Conservation (phyloP, 2,329 filamentous ascomycete genomes). For the Tolypocladium ovalisporum region DNA sequence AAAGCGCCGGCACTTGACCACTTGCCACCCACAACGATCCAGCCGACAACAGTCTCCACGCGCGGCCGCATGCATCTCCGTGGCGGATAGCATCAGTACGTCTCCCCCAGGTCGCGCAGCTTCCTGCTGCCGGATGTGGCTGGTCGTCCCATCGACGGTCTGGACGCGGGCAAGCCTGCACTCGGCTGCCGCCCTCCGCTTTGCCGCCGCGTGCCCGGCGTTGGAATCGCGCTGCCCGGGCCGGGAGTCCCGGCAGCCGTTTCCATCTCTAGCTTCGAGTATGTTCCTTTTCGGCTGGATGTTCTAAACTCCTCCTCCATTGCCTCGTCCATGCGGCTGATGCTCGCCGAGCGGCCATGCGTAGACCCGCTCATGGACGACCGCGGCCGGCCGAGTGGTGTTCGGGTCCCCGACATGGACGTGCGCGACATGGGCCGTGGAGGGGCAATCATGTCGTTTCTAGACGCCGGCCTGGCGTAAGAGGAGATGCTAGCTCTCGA, state of each 20-base stretch:
- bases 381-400: constrained; percentile 57
- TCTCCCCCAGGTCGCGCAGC: constrained; percentile 42
- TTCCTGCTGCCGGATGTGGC: constrained; percentile 24
- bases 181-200: constrained; percentile 33
- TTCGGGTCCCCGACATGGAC: constrained; percentile 49
- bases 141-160: constrained; percentile 14
- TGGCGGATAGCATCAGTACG: constrained; percentile 27
- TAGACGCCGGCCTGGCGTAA: constrained; percentile 41
- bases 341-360: constrained; percentile 46
- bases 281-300: constrained; percentile 45
- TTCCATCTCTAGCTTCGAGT: constrained; percentile 35
- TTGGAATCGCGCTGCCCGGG: constrained; percentile 34
- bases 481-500: constrained; percentile 57
- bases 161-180: constrained; percentile 20
- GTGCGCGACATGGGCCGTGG: constrained; percentile 55
- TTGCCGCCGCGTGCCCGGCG: constrained; percentile 31
- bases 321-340: constrained; percentile 41
- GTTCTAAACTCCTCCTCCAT: constrained; percentile 31
- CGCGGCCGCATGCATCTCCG: neutral
- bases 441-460: constrained; percentile 40
- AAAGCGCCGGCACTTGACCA: constrained; percentile 5
- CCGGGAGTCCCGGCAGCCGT: constrained; percentile 22
- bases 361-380: constrained; percentile 59
- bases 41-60: neutral
- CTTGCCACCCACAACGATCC: neutral